Conservation (phyloP, 2,329 filamentous ascomycete genomes). For the Alternaria triticimaculans region DNA sequence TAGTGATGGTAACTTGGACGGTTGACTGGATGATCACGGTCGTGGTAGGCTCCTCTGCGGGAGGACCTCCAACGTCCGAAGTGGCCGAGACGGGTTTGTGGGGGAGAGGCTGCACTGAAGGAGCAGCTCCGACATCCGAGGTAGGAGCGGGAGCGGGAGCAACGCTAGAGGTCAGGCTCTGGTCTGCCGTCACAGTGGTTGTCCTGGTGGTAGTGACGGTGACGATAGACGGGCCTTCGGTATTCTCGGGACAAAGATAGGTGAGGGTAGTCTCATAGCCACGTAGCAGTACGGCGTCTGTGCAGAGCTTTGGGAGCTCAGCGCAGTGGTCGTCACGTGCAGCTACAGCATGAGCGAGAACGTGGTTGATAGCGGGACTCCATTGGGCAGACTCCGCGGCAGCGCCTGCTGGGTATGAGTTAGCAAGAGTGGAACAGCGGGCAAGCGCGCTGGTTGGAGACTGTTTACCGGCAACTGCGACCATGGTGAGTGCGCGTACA, state of each 20-base stretch:
- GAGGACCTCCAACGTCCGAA: neutral
- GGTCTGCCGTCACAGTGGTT: conserved; percentile 2
- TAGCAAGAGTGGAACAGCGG: neutral
- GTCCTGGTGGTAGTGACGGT: conserved; percentile 29
- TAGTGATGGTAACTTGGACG: conserved; percentile 1
- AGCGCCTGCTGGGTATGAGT: conserved; percentile 10
- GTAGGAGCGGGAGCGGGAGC: neutral
- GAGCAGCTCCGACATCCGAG: neutral
- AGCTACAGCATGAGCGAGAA: conserved; percentile 5
- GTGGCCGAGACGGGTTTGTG: neutral
- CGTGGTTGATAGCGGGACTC: conserved; percentile 5
- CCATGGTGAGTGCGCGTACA: conserved; percentile 14
- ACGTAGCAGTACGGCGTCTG: conserved; percentile 20
- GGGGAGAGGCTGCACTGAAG: neutral
- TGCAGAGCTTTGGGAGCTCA: conserved; percentile 29
- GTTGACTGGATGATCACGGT: conserved; percentile 28
- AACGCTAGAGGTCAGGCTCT: neutral
- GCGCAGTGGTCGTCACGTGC: conserved; percentile 16
- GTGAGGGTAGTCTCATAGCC: conserved; percentile 28
- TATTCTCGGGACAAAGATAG: conserved; percentile 28
- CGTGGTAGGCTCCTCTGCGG: conserved; percentile 12
- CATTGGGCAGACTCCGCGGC: conserved; percentile 13
- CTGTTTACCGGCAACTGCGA: conserved; percentile 18
- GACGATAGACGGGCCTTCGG: conserved; percentile 13
- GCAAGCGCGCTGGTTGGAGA: neutral